Conservation (phyloP, 2,329 filamentous ascomycete genomes). For the Colletotrichum noveboracense region DNA sequence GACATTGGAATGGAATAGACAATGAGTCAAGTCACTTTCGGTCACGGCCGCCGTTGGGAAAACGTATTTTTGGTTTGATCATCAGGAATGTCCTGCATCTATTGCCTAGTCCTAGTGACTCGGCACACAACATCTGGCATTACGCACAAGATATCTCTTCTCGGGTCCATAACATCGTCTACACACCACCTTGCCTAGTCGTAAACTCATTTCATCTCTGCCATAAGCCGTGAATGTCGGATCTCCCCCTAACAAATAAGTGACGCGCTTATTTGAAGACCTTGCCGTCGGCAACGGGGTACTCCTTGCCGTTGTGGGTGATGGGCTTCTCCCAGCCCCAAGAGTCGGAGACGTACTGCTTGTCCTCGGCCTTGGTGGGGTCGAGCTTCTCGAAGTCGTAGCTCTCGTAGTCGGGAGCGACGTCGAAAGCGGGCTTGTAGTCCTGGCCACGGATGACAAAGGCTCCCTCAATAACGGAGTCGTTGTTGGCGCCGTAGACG, state of each 20-base stretch:
- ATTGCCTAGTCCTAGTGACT: conserved; percentile 14
- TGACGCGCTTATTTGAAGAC: conserved; percentile 87
- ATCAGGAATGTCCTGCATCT: conserved; percentile 18
- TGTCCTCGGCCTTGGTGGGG: conserved; percentile 82
- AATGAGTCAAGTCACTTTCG: neutral
- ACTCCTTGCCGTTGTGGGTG: conserved; percentile 83
- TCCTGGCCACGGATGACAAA: conserved; percentile 96
- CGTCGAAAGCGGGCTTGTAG: conserved; percentile 84
- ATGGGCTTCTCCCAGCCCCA: conserved; percentile 94
- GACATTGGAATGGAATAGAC: neutral
- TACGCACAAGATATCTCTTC: conserved; percentile 19
- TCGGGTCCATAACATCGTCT: conserved; percentile 23
- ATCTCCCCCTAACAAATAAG: conserved; percentile 11
- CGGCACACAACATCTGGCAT: conserved; percentile 18
- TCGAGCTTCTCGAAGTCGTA: conserved; percentile 98
- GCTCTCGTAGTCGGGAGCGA: conserved; percentile 96
- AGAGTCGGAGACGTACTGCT: conserved; percentile 81
- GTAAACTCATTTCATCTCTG: conserved; percentile 32
- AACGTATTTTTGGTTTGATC: neutral
- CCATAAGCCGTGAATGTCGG: conserved; percentile 37
- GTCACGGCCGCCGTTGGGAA: neutral
- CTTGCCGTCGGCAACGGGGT: conserved; percentile 89
- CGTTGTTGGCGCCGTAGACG: conserved; percentile 88
- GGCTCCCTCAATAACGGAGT: conserved; percentile 90
- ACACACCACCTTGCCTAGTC: conserved; percentile 20